Evolutionary conservation across 1,139 yeast species (phyloP), one percentile per base, ranked within the genome.

Genomic region (Zygotorulaspora mrakii): DNA sequence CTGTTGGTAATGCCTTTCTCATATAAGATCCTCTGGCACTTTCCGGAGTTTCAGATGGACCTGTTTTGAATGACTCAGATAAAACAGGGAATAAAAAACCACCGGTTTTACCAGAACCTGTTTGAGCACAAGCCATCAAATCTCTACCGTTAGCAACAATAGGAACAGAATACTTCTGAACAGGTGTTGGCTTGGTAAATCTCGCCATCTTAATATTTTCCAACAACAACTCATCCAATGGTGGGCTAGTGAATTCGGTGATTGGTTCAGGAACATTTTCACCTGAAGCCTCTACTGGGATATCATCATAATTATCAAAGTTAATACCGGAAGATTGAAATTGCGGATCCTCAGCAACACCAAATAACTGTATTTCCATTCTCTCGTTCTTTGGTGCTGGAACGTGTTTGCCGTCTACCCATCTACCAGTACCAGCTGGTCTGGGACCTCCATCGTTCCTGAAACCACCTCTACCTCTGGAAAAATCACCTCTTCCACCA

Each of bases 81-180:
- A 91, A 76, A 45, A 94, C 95, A 53, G 99, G 99, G 85, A 91
- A 91, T 64, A 91, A 75, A 77, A 91, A 91, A 53, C 98, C 99
- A 76, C 98, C 97, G 64, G 99, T 91, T 74, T 91, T 91, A 78
- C 99, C 99, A 43, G 97, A 89, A 85, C 94, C 97, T 57, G 98
- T 91, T 74, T 91, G 98, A 50, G 98, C 98, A 81, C 98, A 91
- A 33, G 98, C 98, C 98, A 91, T 91, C 71, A 91, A 80, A 70
- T 91, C 99, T 73, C 98, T 82, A 59, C 95, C 95, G 40, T 74
- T 80, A 46, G 95, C 88, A 54, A 94, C 95, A 59, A 94, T 91
- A 52, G 99, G 98, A 54, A 91, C 87, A 36, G 98, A 91, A 74
- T 91, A 91, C 70, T 91, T 91, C 68, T 91, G 99, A 44, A 91